These are phyloP conservation scores for Cryptococcus amylolentus DNA, from an alignment of 1,284 basidiomycete species.

Conservation along the genomic window DNA sequence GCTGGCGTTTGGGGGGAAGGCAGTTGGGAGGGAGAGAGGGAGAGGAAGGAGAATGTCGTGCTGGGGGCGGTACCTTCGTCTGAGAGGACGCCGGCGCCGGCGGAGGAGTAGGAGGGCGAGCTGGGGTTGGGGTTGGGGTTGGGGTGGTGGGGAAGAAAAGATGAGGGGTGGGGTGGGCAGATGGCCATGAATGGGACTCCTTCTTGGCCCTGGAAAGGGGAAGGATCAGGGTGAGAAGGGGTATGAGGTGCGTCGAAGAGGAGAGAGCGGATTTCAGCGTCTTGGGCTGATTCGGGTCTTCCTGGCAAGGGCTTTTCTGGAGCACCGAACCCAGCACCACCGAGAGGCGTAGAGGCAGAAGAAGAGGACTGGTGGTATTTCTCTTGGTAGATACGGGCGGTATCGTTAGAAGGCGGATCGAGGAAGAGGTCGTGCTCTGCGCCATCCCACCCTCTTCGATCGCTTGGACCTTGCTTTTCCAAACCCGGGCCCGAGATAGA, in stretches of 20 bases:
- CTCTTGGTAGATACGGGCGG: not conserved
- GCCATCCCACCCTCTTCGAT: not conserved
- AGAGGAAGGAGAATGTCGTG: conserved; percentile 28
- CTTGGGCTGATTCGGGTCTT: conserved; percentile 11
- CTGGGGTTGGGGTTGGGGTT: not conserved
- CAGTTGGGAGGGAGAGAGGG: conserved; percentile 24
- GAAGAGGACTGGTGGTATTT: not conserved
- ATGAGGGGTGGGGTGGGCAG: not conserved
- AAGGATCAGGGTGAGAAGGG: not conserved
- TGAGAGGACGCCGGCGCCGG: not conserved
- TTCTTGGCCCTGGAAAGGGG: not conserved
- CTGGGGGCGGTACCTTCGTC: conserved; percentile 3
- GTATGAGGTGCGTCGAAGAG: conserved; percentile 19
- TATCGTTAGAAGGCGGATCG: not conserved
- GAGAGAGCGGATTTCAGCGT: conserved; percentile 19
- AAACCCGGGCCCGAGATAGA: too few species aligned
- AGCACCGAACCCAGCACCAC: not conserved
- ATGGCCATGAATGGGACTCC: not conserved
- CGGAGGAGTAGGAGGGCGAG: not conserved
- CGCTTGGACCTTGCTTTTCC: too few species aligned
- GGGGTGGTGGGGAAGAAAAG: not conserved
- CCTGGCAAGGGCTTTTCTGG: not conserved
- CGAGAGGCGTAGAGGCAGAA: not conserved
- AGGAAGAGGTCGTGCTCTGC: not conserved
- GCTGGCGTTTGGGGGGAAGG: not conserved